Evolutionary conservation across 495 filamentous ascomycete genomes (phyloP), one percentile per base, ranked within the genome.

Genomic region (Xylaria bambusicola): DNA sequence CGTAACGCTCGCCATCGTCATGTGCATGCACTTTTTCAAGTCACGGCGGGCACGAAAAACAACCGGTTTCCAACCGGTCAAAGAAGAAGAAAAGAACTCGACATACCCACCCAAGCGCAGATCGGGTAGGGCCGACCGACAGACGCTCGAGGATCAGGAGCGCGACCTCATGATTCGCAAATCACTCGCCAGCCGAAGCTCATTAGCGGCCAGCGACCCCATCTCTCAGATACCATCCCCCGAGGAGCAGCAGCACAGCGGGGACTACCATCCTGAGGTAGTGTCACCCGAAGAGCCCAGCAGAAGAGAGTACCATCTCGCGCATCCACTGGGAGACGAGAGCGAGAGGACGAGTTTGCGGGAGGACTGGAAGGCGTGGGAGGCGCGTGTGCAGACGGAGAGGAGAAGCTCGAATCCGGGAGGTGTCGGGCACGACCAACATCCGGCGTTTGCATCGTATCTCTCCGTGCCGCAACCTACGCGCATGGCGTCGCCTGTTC

Each of bases 161-260:
- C 62, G 78, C 17, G 65, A 60, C 9, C 64, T 57, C 46, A 79
- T 81, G 66, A 81, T 81, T 52, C 71, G 75, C 24, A 81, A 81
- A 60, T 81, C 78, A 0, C 63, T 80, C 1, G 75, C 75, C 18
- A 74, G 61, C 15, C 71, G 78, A 23, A 70, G 69, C 0, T 71
- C 67, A 15, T 61, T 62, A 24, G 58, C 66, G 27, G 45, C 45
- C 15, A 65, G 52, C 51, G 21, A 15, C 9, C 13, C 9, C 9
- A 17, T 26, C 47, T 35, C 38, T 1, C 51, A 42, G 26, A 24
- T 13, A 1, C 41, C 51, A 0, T 12, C 56, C 12, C 29, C 35
- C n/a, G n/a, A n/a, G n/a, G n/a, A n/a, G n/a, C n/a, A n/a, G n/a
- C n/a, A n/a, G n/a, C n/a, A n/a, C n/a, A n/a, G n/a, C n/a, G n/a